A percentile compares a stretch with the other conserved stretches of the same genome.
phyloP scores from a whole-genome alignment of 163 green algal species.

The Scenedesmus sp. region DNA sequence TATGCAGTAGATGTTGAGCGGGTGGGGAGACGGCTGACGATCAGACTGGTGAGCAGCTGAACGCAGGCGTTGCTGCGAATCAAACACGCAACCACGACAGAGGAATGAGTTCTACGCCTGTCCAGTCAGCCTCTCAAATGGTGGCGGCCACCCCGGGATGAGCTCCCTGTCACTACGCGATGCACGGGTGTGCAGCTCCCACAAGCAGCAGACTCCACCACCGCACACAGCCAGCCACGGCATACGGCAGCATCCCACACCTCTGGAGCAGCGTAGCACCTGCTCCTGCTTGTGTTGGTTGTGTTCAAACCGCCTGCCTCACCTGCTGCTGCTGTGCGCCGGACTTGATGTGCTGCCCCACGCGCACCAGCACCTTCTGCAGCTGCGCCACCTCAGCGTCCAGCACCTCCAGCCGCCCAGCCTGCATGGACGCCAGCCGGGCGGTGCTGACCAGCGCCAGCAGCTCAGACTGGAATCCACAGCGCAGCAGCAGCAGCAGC shows the following conservation, averaged over 20 bases:
- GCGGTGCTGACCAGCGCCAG: constrained; percentile 14
- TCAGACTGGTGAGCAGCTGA: no score
- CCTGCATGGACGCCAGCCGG: constrained; percentile 22
- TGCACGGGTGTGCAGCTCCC: no score
- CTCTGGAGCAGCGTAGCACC: background rate
- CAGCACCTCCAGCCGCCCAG: constrained; percentile 40
- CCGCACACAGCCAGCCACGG: no score
- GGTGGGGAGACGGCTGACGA: background rate
- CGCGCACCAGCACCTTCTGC: constrained; percentile 37
- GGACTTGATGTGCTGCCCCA: constrained; percentile 19
- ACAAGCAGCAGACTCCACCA: no score
- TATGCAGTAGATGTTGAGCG: no score
- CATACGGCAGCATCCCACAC: background rate
- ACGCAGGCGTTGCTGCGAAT: no score
- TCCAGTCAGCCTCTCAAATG: no score
- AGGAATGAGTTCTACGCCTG: no score
- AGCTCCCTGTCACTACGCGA: no score
- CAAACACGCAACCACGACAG: no score
- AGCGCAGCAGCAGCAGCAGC: background rate
- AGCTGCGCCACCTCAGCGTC: constrained; percentile 46
- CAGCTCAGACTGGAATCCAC: constrained; percentile 31
- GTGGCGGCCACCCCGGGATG: no score
- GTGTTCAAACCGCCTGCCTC: background rate
- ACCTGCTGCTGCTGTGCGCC: constrained; percentile 47
- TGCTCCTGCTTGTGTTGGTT: no score